Percentiles rank a stretch among this genome's conserved stretches.
Evolutionary conservation across 2,329 filamentous ascomycete genomes (phyloP).

Genomic region (Trichoderma koningiopsis): DNA sequence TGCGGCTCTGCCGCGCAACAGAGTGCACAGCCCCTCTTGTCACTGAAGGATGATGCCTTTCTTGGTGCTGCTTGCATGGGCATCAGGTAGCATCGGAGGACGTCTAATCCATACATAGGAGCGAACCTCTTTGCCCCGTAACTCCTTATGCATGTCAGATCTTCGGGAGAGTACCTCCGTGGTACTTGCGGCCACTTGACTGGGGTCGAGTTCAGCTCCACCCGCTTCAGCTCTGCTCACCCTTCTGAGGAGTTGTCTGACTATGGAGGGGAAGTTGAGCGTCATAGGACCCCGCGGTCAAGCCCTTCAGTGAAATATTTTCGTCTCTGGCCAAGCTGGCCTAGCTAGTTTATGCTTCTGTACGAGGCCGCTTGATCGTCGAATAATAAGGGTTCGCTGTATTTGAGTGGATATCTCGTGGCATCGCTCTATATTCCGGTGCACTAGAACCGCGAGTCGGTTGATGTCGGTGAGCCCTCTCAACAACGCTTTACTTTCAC

Average conservation of each 20-base stretch:
- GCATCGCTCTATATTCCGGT: background rate
- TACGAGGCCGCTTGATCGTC: background rate
- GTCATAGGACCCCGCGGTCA: background rate
- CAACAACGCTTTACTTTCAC: background rate
- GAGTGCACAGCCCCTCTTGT: constrained; percentile 14
- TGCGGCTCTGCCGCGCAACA: constrained; percentile 11
- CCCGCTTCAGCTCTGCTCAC: constrained; percentile 3
- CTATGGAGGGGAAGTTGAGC: constrained; percentile 6
- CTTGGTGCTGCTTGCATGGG: background rate
- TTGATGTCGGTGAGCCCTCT: background rate
- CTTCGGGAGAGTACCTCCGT: constrained; percentile 9
- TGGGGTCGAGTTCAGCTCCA: background rate
- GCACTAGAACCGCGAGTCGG: no score
- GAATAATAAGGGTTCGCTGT: background rate
- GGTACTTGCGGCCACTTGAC: constrained; percentile 1
- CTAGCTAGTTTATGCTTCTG: background rate
- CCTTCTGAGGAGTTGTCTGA: background rate
- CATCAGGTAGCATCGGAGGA: background rate
- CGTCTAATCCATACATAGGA: background rate
- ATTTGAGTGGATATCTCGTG: background rate
- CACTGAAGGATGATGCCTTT: background rate
- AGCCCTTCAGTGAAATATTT: background rate
- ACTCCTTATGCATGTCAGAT: constrained; percentile 20
- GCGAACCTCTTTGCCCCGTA: background rate
- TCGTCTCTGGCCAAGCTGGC: background rate